Base-by-base conservation (phyloP, 805 yeast genomes). In the Teunomyces kruisii region DNA sequence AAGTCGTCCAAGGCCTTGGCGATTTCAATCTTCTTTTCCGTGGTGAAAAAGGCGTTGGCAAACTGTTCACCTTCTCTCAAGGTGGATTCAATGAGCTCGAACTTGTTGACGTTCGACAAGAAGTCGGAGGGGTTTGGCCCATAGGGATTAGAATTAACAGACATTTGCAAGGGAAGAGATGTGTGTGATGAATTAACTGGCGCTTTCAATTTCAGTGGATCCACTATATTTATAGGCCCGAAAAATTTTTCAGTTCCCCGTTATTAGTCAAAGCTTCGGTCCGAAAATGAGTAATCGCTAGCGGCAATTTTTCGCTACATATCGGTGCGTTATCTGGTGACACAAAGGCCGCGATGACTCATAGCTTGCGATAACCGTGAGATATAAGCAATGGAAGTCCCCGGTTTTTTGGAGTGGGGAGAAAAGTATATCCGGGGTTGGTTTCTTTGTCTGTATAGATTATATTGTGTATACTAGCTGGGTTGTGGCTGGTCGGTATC, bases 1-100 rank as follows among this genome's bases (percentile, higher is more conserved):
- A 79, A 79, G 43, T 79, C 83, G 54, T 78, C 83, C 51, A 79
- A 63, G 38, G 83, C 83, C 62, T 75, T 79, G 50, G 84, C 84
- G 32, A 79, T 79, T 60, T 77, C 78, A 38, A 79, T 69, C 62
- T 79, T 79, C 62, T 69, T 78, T 45, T 79, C 83, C 35, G 80
- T 67, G 40, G 76, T 70, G 67, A 79, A 79, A 52, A 79, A 79
- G n/a, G 84, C 78, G 54, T 79, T 79, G 55, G 84, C 83, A 53
- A 79, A 79, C 59, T 79, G 84, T 61, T 79, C 84, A 57, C 84
- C 84, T 60, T 79, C 84, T 75, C 84, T 76, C 45, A 79, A 67
- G 16, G 84, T 79, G 24, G 81, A 74, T 56, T 79, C 84, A 47
- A 79, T 79, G 32, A 79, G 61, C 62, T 79, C 73, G 58, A 79